Evolutionary conservation across 192 early-diverging fungal genomes (phyloP).

Genomic region (Coemansia sp.): DNA sequence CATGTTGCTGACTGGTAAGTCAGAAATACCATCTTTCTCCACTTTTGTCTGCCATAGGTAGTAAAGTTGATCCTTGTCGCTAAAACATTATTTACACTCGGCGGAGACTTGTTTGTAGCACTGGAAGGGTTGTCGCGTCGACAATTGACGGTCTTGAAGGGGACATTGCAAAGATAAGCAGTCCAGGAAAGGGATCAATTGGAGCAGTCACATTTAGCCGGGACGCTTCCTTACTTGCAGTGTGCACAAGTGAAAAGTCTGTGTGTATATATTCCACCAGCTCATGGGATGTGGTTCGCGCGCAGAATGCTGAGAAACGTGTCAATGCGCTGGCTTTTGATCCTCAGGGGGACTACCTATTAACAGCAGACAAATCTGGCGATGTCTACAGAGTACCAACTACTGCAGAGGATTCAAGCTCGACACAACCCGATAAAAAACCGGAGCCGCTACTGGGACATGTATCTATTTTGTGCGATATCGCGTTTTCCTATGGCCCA

Average conservation of each 20-base stretch:
- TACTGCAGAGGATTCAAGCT: not conserved
- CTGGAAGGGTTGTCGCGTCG: constrained; percentile 33
- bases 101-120: constrained; percentile 4
- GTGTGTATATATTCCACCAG: constrained; percentile 64
- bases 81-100: not conserved
- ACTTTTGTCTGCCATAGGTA: not conserved
- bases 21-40: not conserved
- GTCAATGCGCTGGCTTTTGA: constrained; percentile 73
- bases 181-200: constrained; percentile 44
- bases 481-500: constrained; percentile 67
- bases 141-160: constrained; percentile 2
- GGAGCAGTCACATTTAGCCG: constrained; percentile 59
- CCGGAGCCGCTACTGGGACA: constrained; percentile 73
- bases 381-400: constrained; percentile 66
- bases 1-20: constrained; percentile 28
- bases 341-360: constrained; percentile 58
- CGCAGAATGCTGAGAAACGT: constrained; percentile 62
- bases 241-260: constrained; percentile 66
- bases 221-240: constrained; percentile 60
- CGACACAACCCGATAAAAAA: constrained; percentile 10
- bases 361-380: constrained; percentile 94
- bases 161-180: constrained; percentile 17
- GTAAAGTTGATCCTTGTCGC: not conserved
- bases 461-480: constrained; percentile 89
- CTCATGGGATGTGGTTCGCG: constrained; percentile 56